These are phyloP conservation scores for Chlorella sp. DNA, from an alignment of 139 green algal species.

Conservation along the genomic window DNA sequence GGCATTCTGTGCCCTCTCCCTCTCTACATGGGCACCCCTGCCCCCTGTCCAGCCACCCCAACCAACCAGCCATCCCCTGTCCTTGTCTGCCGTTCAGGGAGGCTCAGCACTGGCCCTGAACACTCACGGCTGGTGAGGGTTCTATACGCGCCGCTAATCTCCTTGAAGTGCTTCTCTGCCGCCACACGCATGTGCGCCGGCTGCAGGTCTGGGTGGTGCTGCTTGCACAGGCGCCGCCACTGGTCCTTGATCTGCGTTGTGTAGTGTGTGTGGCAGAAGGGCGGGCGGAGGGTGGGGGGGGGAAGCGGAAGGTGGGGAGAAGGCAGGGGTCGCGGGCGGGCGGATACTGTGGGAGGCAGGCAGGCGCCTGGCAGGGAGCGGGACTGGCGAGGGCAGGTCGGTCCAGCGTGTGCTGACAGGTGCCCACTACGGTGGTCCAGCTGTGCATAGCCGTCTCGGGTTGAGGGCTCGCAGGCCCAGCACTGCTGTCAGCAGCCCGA, in stretches of 20 bases:
- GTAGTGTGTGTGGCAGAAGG: neutral
- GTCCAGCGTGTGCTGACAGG: neutral
- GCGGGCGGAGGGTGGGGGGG: neutral
- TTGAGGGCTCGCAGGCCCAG: too few species aligned
- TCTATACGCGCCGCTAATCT: slow-evolving; percentile 12
- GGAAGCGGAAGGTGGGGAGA: too few species aligned
- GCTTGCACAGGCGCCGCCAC: slow-evolving; percentile 35
- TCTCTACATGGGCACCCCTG: too few species aligned
- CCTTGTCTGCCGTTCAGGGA: too few species aligned
- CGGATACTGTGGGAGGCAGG: neutral
- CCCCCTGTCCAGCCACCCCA: too few species aligned
- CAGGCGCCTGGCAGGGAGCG: neutral
- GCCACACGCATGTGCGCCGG: slow-evolving; percentile 9
- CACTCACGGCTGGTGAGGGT: neutral
- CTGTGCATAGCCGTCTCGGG: neutral
- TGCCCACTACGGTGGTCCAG: neutral
- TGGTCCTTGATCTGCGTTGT: slow-evolving; percentile 24
- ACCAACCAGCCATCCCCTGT: too few species aligned
- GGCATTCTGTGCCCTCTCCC: too few species aligned
- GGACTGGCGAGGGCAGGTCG: neutral
- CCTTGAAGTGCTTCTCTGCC: slow-evolving; percentile 22
- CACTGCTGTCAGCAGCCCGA: neutral
- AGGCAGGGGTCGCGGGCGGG: neutral
- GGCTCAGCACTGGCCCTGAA: too few species aligned
- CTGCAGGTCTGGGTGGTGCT: slow-evolving; percentile 29